These are phyloP conservation scores for Taxawa tesnikishii DNA, from an alignment of 2,329 filamentous ascomycete genomes.

Conservation along the genomic window DNA sequence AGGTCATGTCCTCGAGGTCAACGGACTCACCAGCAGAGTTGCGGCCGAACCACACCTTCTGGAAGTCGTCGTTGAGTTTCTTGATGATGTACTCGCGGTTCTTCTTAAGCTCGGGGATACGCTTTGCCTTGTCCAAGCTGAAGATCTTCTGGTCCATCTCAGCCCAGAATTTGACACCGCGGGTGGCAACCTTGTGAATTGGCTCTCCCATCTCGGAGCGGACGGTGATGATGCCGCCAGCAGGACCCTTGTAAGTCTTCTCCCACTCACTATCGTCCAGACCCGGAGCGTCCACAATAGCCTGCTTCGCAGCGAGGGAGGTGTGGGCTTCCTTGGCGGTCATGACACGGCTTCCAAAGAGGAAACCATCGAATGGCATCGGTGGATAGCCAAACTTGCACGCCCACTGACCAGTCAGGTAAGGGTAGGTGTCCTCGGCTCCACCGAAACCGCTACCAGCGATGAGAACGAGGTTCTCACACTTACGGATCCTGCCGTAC, in stretches of 20 bases:
- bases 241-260: conserved; percentile 80
- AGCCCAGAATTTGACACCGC: conserved; percentile 92
- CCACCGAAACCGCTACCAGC: conserved; percentile 89
- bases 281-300: conserved; percentile 76
- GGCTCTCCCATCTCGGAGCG: conserved; percentile 99
- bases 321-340: conserved; percentile 86
- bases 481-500: conserved; percentile 78
- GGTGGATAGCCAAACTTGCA: conserved; percentile 73
- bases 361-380: conserved; percentile 88
- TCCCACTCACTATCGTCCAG: conserved; percentile 79
- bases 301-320: conserved; percentile 75
- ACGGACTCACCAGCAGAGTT: conserved; percentile 70
- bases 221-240: conserved; percentile 91
- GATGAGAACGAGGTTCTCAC: conserved; percentile 76
- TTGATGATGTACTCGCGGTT: conserved; percentile 84
- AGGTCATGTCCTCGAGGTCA: conserved; percentile 93
- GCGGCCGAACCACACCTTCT: conserved; percentile 91
- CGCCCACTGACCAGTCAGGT: conserved; percentile 84
- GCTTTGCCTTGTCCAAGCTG: conserved; percentile 87
- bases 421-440: conserved; percentile 81
- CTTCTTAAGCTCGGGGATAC: conserved; percentile 76
- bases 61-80: conserved; percentile 91
- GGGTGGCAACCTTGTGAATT: conserved; percentile 95
- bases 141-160: conserved; percentile 99
- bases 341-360: conserved; percentile 92